Percentiles rank a stretch among this genome's conserved stretches.
Evolutionary conservation across 768 basidiomycete genomes (phyloP).

Genomic region (Neoboletus magnificus): DNA sequence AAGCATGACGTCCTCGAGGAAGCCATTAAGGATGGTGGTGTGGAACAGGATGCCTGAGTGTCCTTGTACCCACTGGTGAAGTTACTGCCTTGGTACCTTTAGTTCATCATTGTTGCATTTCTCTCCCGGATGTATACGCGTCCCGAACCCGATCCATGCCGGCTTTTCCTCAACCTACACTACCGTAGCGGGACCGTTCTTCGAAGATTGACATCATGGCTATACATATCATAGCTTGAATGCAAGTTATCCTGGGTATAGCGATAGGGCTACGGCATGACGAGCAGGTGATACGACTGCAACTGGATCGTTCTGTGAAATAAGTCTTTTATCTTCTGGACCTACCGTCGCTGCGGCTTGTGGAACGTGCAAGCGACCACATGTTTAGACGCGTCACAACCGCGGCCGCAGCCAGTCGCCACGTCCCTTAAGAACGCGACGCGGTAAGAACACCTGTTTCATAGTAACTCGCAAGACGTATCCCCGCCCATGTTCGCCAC

Average conservation of each 20-base stretch:
- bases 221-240: not conserved
- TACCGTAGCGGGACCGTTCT: not conserved
- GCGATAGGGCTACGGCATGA: not conserved
- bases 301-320: too few species aligned
- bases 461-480: not conserved
- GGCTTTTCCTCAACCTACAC: not conserved
- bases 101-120: not conserved
- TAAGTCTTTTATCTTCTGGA: not conserved
- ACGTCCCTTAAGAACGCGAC: not conserved
- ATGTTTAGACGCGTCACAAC: not conserved
- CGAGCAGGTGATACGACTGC: not conserved
- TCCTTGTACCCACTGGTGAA: not conserved
- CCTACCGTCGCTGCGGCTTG: conserved; percentile 6
- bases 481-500: conserved; percentile 27
- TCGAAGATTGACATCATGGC: not conserved
- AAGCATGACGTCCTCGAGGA: conserved; percentile 5
- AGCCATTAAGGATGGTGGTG: not conserved
- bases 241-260: not conserved
- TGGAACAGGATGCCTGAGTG: not conserved
- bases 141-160: not conserved
- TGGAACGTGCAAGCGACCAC: not conserved
- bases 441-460: not conserved
- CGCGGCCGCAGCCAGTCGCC: conserved; percentile 19
- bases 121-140: not conserved
- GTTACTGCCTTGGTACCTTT: not conserved